phyloP scores from a whole-genome alignment of 139 green algal species.

The Desmodesmus armatus region DNA sequence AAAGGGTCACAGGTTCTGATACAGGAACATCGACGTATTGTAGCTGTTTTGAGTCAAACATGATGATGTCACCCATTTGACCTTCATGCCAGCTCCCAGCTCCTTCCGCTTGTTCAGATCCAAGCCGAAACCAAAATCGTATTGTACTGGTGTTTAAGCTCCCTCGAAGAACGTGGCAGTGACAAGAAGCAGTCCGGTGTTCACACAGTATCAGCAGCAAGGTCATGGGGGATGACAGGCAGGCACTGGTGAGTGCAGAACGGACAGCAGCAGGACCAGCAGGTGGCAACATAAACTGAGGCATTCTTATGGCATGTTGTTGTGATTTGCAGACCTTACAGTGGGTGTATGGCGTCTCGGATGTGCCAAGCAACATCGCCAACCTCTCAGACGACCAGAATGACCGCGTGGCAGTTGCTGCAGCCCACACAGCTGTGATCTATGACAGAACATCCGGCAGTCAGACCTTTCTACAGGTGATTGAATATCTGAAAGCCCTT shows the following conservation, averaged over 20 bases:
- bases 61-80: too few relatives aligned
- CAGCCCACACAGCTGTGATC: constrained; percentile 76
- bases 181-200: too few relatives aligned
- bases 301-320: background rate
- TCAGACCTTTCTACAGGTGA: constrained; percentile 67
- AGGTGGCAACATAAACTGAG: background rate
- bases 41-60: too few relatives aligned
- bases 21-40: too few relatives aligned
- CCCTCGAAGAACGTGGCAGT: too few relatives aligned
- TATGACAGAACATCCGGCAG: constrained; percentile 59
- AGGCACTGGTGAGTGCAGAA: background rate
- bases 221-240: background rate
- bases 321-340: constrained; percentile 59
- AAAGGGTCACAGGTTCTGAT: too few relatives aligned
- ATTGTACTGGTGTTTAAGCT: too few relatives aligned
- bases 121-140: too few relatives aligned
- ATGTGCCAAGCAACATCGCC: constrained; percentile 52
- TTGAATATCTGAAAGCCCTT: constrained; percentile 80
- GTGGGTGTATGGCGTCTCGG: constrained; percentile 68
- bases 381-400: constrained; percentile 67
- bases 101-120: too few relatives aligned
- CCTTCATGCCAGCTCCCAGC: too few relatives aligned
- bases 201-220: background rate
- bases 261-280: background rate
- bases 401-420: constrained; percentile 68